These are phyloP conservation scores for Macrolepiota albuminosa DNA, from an alignment of 768 basidiomycete genomes.

Conservation along the genomic window DNA sequence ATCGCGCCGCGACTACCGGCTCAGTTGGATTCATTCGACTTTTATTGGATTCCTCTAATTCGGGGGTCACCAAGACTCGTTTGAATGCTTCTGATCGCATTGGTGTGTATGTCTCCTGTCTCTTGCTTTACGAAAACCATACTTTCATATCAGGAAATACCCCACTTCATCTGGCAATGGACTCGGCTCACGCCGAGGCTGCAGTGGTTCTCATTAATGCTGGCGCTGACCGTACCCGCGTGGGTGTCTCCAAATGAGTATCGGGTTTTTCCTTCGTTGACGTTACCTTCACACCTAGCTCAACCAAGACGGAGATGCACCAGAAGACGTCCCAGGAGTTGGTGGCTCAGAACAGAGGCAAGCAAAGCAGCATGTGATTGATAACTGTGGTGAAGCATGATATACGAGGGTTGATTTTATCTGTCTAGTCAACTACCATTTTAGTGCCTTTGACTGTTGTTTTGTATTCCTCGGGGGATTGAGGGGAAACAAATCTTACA, in stretches of 20 bases:
- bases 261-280: slow-evolving; percentile 9
- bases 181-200: slow-evolving; percentile 89
- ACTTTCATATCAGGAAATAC: slow-evolving; percentile 68
- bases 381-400: slow-evolving; percentile 61
- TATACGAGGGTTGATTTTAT: neutral
- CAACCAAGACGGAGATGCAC: slow-evolving; percentile 80
- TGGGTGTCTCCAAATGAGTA: slow-evolving; percentile 33
- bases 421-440: neutral
- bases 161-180: slow-evolving; percentile 95
- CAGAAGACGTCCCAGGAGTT: slow-evolving; percentile 87
- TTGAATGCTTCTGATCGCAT: slow-evolving; percentile 84
- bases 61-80: slow-evolving; percentile 61
- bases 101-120: slow-evolving; percentile 38
- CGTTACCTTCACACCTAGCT: slow-evolving; percentile 40
- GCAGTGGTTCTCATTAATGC: slow-evolving; percentile 91
- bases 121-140: slow-evolving; percentile 6
- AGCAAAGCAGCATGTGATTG: slow-evolving; percentile 71
- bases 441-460: neutral
- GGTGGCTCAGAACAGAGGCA: slow-evolving; percentile 86
- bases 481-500: neutral
- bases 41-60: slow-evolving; percentile 79
- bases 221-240: slow-evolving; percentile 87
- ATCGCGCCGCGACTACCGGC: slow-evolving; percentile 95
- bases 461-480: neutral
- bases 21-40: slow-evolving; percentile 85